A percentile compares a stretch with the other conserved stretches of the same genome.
phyloP scores from a whole-genome alignment of 2,329 filamentous ascomycete species.

The Neodidymelliopsis sp. region DNA sequence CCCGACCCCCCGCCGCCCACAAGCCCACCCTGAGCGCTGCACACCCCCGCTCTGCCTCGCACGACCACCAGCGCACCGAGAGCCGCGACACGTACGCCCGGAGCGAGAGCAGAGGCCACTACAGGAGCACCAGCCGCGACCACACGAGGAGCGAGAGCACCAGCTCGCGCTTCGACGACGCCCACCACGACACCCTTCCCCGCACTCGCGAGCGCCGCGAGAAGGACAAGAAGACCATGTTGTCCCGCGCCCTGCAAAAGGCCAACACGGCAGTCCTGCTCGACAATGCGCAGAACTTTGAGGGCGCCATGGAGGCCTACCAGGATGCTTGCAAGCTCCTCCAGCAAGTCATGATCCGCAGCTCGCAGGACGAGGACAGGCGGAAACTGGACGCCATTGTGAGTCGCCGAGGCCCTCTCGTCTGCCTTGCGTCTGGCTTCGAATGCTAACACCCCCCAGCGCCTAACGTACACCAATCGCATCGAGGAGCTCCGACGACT shows the following conservation, averaged over 20 bases:
- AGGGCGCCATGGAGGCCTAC: slow-evolving; percentile 89
- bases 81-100: slow-evolving; percentile 27
- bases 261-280: slow-evolving; percentile 94
- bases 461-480: slow-evolving; percentile 86
- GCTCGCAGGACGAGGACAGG: slow-evolving; percentile 83
- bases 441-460: slow-evolving; percentile 58
- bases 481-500: slow-evolving; percentile 86
- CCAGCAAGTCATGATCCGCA: slow-evolving; percentile 85
- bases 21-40: slow-evolving; percentile 32
- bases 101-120: slow-evolving; percentile 37
- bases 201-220: slow-evolving; percentile 55
- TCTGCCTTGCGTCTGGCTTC: neutral
- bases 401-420: slow-evolving; percentile 54
- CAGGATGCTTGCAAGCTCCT: slow-evolving; percentile 87
- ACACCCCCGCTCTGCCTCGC: slow-evolving; percentile 25
- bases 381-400: slow-evolving; percentile 93
- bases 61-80: slow-evolving; percentile 24
- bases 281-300: slow-evolving; percentile 95
- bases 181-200: slow-evolving; percentile 41
- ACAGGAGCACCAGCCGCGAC: slow-evolving; percentile 30
- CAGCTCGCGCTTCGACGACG: slow-evolving; percentile 45
- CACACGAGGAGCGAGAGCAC: slow-evolving; percentile 41
- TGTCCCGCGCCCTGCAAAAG: slow-evolving; percentile 93
- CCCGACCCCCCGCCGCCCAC: slow-evolving; percentile 31
- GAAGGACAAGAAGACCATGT: slow-evolving; percentile 83